These are phyloP conservation scores for Claviceps digitariae DNA, from an alignment of 2,329 filamentous ascomycete species.

Conservation along the genomic window DNA sequence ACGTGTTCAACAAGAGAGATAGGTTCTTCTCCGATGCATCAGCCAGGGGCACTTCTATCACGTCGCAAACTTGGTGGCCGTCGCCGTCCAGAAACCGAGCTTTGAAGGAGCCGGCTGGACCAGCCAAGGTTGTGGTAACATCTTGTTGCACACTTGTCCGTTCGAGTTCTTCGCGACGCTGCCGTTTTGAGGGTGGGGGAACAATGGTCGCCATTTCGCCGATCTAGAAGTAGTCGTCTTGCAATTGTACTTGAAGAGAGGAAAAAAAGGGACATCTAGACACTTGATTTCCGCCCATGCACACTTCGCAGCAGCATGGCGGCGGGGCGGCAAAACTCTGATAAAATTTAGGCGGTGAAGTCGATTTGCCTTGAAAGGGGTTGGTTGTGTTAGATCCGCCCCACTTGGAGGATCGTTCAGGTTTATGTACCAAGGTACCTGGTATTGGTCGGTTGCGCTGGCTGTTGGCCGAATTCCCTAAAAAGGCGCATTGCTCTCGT, in stretches of 20 bases:
- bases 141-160: slow-evolving; percentile 63
- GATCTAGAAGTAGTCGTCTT: neutral
- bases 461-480: neutral
- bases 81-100: slow-evolving; percentile 79
- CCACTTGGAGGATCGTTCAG: neutral
- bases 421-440: no score
- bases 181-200: slow-evolving; percentile 79
- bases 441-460: neutral
- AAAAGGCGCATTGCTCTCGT: neutral
- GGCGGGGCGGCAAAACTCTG: slow-evolving; percentile 11
- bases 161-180: slow-evolving; percentile 62
- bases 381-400: neutral
- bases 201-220: slow-evolving; percentile 60
- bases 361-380: neutral
- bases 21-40: slow-evolving; percentile 84
- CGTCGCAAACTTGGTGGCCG: slow-evolving; percentile 56
- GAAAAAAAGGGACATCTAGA: neutral
- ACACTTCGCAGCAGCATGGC: neutral
- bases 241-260: neutral
- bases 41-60: slow-evolving; percentile 62
- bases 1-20: slow-evolving; percentile 71
- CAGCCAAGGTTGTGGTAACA: slow-evolving; percentile 52
- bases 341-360: slow-evolving; percentile 17
- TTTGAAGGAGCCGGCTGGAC: slow-evolving; percentile 62
- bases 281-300: neutral